A percentile compares a stretch with the other conserved stretches of the same genome.
Evolutionary conservation across 163 green algal species (phyloP).

Genomic region (Scenedesmus sp.): DNA sequence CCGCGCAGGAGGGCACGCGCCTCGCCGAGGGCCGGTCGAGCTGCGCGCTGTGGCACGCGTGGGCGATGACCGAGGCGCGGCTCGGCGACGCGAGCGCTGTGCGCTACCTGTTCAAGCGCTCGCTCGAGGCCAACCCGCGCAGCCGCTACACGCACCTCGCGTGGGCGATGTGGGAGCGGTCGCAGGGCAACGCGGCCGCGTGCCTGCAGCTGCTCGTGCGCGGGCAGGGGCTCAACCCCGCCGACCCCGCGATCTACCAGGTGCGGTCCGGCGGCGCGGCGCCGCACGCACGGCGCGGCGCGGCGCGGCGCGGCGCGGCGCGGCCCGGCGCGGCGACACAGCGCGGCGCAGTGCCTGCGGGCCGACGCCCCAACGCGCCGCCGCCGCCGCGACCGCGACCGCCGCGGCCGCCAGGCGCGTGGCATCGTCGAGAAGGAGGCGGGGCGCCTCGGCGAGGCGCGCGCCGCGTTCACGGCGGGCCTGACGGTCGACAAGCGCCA

Average conservation of each 20-base stretch:
- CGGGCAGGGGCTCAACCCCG: conserved; percentile 80
- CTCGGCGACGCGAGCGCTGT: conserved; percentile 72
- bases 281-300: too few relatives aligned
- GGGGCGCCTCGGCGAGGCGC: conserved; percentile 67
- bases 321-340: too few relatives aligned
- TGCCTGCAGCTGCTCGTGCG: conserved; percentile 80
- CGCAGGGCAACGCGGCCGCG: conserved; percentile 69
- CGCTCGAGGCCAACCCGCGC: conserved; percentile 64
- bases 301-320: conserved; percentile 38
- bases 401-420: too few relatives aligned
- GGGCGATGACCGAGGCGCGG: conserved; percentile 85
- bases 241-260: conserved; percentile 86
- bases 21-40: conserved; percentile 52
- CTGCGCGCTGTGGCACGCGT: conserved; percentile 89
- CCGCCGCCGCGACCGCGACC: conserved; percentile 50
- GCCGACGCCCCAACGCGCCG: too few relatives aligned
- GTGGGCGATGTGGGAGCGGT: conserved; percentile 88
- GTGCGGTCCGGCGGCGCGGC: conserved; percentile 77
- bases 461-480: conserved; percentile 73
- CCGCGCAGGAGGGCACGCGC: conserved; percentile 70
- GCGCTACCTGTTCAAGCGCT: conserved; percentile 68
- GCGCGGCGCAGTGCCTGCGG: too few relatives aligned
- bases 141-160: conserved; percentile 85
- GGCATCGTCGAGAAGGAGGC: conserved; percentile 79
- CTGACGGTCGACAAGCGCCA: conserved; percentile 50